Evolutionary conservation across 31 red algal genomes (phyloP), one percentile per base, ranked within the genome.

Genomic region (Porphyra umbilicalis): DNA sequence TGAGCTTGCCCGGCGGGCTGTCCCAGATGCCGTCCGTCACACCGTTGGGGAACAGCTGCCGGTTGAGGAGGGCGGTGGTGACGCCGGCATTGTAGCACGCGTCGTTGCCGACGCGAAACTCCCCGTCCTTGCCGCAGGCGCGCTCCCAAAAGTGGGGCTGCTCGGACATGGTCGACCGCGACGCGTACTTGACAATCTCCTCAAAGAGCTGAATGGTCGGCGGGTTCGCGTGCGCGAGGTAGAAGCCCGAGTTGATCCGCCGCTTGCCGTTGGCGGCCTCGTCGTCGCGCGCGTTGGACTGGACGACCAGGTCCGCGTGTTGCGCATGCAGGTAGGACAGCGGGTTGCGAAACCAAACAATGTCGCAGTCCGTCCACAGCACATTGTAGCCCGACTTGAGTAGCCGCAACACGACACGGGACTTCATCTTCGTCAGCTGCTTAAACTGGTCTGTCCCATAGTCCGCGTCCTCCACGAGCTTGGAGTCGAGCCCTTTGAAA

Each of bases 81-180:
- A 93, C 34, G 57, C 35, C 80, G 32, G 80, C 31, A 32, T 89
- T 46, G n/a, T 86, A 33, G 36, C 91, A 93, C 14, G 38, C 39
- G 4, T 85, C 79, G 34, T 89, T 38, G 18, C 38, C 91, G 33
- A 89, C 78, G 33, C 78, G 38, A 39, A 30, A 76, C 76, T 89
- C 91, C 14, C 91, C 91, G 8, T 79, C 46, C 7, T 90, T 88
- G n/a, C 91, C 91, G 81, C 92, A 94, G 20, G 86, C 46, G 29
- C 93, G 81, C 35, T 94, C 92, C 39, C 92, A 94, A 36, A 94
- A 94, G 67, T 80, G 92, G 15, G 89, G 88, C 77, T 94, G 88
- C 39, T 94, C 92, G 4, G 89, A 80, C 89, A 90, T 91, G 39
- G 44, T 35, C 33, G 83, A 88, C 75, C 75, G 68, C 34, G 85